Evolutionary conservation across 768 basidiomycete genomes (phyloP).

Genomic region (Russula olivacea): DNA sequence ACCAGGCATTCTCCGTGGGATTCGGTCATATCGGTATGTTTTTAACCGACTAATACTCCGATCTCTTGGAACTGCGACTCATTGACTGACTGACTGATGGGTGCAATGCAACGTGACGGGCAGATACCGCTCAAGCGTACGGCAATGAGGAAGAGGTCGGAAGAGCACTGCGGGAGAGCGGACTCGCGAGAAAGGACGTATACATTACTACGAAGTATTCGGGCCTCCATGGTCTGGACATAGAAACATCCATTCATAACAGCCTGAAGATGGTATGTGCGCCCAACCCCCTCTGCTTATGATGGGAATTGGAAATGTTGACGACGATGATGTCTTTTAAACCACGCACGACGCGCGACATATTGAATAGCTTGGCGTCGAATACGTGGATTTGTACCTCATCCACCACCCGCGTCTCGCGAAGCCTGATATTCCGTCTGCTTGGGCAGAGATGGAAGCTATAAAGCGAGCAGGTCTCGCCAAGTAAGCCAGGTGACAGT

Average conservation of each 20-base stretch:
- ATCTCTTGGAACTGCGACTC: not conserved
- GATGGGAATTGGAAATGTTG: not conserved
- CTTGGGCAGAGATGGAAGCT: constrained; percentile 60
- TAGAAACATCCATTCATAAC: constrained; percentile 49
- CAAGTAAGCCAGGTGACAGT: constrained; percentile 38
- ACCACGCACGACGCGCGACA: not conserved
- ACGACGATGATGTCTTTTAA: not conserved
- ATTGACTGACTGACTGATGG: not conserved
- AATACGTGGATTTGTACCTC: constrained; percentile 66
- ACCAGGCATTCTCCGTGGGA: constrained; percentile 55
- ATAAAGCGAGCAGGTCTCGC: constrained; percentile 50
- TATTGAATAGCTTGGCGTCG: constrained; percentile 47
- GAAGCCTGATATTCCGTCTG: constrained; percentile 51
- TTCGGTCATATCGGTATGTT: constrained; percentile 54
- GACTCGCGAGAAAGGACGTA: constrained; percentile 48
- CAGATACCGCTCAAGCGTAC: constrained; percentile 59
- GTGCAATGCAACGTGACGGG: not conserved
- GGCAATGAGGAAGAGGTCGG: constrained; percentile 57
- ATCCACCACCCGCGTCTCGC: constrained; percentile 55
- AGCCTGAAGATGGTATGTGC: constrained; percentile 46
- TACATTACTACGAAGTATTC: constrained; percentile 67
- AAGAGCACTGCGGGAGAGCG: constrained; percentile 44
- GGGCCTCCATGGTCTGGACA: constrained; percentile 44
- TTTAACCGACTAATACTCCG: no score
- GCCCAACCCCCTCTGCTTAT: constrained; percentile 20